phyloP scores from a whole-genome alignment of 2,329 filamentous ascomycete species.

The Thyridium curvatum region DNA sequence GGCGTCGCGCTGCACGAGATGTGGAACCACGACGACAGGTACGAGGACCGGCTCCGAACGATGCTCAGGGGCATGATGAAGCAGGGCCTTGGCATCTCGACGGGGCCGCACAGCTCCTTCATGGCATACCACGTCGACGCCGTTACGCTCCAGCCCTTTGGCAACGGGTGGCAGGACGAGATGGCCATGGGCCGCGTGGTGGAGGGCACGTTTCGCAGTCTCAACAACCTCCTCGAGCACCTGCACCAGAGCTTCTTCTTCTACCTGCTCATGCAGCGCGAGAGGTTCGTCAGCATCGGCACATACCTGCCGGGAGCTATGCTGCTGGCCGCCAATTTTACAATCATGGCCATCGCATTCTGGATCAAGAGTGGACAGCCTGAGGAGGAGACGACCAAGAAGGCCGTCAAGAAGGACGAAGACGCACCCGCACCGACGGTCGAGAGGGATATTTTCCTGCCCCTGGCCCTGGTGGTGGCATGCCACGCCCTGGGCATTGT shows the following conservation, averaged over 20 bases:
- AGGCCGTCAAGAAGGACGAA: slow-evolving; percentile 12
- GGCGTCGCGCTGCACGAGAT: slow-evolving; percentile 78
- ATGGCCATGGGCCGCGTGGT: slow-evolving; percentile 89
- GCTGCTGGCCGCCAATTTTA: slow-evolving; percentile 90
- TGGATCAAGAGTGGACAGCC: slow-evolving; percentile 80
- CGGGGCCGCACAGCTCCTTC: slow-evolving; percentile 89
- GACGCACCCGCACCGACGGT: slow-evolving; percentile 19
- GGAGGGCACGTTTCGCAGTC: slow-evolving; percentile 83
- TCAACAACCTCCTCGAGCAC: slow-evolving; percentile 96
- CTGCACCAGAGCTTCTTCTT: slow-evolving; percentile 99
- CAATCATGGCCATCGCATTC: slow-evolving; percentile 88
- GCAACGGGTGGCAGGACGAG: slow-evolving; percentile 88
- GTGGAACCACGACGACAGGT: slow-evolving; percentile 71
- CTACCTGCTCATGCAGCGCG: slow-evolving; percentile 85
- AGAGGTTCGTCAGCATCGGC: slow-evolving; percentile 94
- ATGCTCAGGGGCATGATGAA: slow-evolving; percentile 91
- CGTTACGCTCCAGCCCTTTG: slow-evolving; percentile 84
- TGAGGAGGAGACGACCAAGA: slow-evolving; percentile 19
- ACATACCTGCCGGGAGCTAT: slow-evolving; percentile 98
- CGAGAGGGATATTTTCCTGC: slow-evolving; percentile 65
- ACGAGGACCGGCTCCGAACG: slow-evolving; percentile 74
- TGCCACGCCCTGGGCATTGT: slow-evolving; percentile 73
- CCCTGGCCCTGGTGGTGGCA: slow-evolving; percentile 64
- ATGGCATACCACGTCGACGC: slow-evolving; percentile 98
- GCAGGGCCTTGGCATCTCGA: slow-evolving; percentile 82